A percentile compares a stretch with the other conserved stretches of the same genome.
Evolutionary conservation across 2,329 filamentous ascomycete genomes (phyloP).

Genomic region (Alternaria sp.): DNA sequence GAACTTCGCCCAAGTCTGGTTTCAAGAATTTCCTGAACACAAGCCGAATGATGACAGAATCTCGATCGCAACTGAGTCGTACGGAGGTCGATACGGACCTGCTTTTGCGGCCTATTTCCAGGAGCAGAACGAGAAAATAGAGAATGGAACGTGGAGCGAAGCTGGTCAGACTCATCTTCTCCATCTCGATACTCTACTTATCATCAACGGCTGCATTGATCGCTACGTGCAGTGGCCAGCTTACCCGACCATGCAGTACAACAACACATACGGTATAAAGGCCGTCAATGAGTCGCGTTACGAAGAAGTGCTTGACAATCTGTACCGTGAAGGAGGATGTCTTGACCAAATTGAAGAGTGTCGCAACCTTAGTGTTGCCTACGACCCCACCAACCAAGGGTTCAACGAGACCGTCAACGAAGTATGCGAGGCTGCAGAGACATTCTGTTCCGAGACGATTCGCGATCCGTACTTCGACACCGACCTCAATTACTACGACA

Average conservation of each 20-base stretch:
- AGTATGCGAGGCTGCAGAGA: conserved; percentile 55
- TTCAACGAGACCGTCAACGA: conserved; percentile 49
- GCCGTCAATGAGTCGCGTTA: conserved; percentile 60
- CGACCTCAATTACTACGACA: conserved; percentile 65
- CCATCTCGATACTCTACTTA: conserved; percentile 61
- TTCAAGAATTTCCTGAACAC: conserved; percentile 69
- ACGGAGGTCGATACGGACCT: conserved; percentile 67
- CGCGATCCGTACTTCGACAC: conserved; percentile 55
- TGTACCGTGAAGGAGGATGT: conserved; percentile 60
- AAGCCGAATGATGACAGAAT: conserved; percentile 65
- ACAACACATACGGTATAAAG: conserved; percentile 67
- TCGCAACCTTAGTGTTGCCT: conserved; percentile 55
- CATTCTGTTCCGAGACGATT: conserved; percentile 56
- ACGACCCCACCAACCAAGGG: conserved; percentile 60
- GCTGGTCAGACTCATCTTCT: conserved; percentile 48
- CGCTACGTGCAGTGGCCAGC: conserved; percentile 57
- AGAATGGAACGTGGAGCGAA: conserved; percentile 47
- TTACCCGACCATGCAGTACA: conserved; percentile 62
- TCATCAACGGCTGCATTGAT: conserved; percentile 67
- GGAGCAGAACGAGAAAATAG: conserved; percentile 64
- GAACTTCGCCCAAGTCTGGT: conserved; percentile 68
- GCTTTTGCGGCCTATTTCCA: conserved; percentile 65
- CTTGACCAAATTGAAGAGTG: conserved; percentile 63
- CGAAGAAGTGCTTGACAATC: conserved; percentile 55
- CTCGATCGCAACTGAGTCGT: conserved; percentile 60